Percentiles rank a stretch among this genome's conserved stretches.
Evolutionary conservation across 805 yeast species (phyloP).

Genomic region (Metschnikowia henanensis): DNA sequence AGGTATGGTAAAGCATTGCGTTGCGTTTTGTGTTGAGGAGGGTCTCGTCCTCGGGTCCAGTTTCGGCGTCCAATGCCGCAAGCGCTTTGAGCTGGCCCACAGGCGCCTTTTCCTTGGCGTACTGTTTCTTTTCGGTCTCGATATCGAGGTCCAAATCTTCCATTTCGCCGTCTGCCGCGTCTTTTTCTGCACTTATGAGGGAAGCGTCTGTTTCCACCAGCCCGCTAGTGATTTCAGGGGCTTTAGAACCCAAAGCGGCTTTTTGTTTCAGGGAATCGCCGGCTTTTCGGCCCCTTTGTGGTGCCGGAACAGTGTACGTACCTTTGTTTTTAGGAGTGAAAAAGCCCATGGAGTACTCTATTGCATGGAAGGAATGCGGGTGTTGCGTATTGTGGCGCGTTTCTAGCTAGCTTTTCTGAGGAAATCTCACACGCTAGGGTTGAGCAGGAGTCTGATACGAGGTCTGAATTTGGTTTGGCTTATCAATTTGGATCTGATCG

Average conservation of each 20-base stretch:
- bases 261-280: background rate
- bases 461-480: too few relatives aligned
- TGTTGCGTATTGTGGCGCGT: too few relatives aligned
- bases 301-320: background rate
- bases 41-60: slow-evolving; percentile 28
- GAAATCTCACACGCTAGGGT: too few relatives aligned
- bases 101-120: slow-evolving; percentile 19
- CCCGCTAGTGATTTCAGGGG: too few relatives aligned
- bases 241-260: background rate
- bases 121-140: slow-evolving; percentile 13
- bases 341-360: background rate
- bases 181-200: background rate
- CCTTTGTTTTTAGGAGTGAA: background rate
- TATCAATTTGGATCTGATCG: too few relatives aligned
- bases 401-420: too few relatives aligned
- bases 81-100: background rate
- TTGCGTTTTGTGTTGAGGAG: slow-evolving; percentile 37
- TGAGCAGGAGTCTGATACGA: too few relatives aligned
- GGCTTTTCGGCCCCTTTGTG: background rate
- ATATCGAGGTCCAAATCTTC: slow-evolving; percentile 9
- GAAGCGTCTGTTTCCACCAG: background rate
- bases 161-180: background rate
- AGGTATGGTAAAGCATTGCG: slow-evolving; percentile 39
- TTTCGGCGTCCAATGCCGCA: slow-evolving; percentile 1
- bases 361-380: background rate